Evolutionary conservation across 169 alveolate genomes (phyloP).

Genomic region (Cryptosporidium sp.): DNA sequence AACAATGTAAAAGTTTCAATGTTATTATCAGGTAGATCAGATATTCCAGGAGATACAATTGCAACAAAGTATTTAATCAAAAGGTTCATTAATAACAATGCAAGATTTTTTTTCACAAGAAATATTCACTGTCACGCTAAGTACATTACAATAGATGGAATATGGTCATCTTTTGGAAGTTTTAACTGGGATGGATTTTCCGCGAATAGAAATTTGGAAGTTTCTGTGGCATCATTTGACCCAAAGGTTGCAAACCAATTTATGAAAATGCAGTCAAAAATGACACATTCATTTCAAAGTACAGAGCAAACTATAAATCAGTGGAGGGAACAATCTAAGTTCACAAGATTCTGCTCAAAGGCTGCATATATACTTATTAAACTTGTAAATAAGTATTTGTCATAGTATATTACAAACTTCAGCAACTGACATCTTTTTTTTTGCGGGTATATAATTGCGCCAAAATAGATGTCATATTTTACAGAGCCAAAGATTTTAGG

Average conservation of each 20-base stretch:
- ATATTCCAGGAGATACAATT: slow-evolving; percentile 83
- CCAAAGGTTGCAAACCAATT: slow-evolving; percentile 43
- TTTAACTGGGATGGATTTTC: slow-evolving; percentile 73
- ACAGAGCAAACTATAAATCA: slow-evolving; percentile 41
- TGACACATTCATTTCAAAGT: slow-evolving; percentile 27
- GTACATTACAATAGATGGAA: slow-evolving; percentile 67
- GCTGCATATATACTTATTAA: slow-evolving; percentile 15
- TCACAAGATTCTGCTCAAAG: slow-evolving; percentile 19
- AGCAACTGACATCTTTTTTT: neutral
- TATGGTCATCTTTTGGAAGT: slow-evolving; percentile 75
- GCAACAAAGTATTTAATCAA: slow-evolving; percentile 83
- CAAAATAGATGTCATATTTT: neutral
- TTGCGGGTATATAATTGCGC: slow-evolving; percentile 11
- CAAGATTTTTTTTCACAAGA: slow-evolving; percentile 61
- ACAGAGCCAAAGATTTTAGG: neutral
- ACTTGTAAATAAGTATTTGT: slow-evolving; percentile 14
- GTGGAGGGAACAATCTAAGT: slow-evolving; percentile 17
- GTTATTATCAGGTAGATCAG: slow-evolving; percentile 87
- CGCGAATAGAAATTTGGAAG: slow-evolving; percentile 54
- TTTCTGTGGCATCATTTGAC: slow-evolving; percentile 69
- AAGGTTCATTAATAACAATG: slow-evolving; percentile 73
- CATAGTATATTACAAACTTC: neutral
- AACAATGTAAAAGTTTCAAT: slow-evolving; percentile 80
- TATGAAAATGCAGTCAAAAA: slow-evolving; percentile 30
- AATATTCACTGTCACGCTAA: slow-evolving; percentile 70